phyloP scores from a whole-genome alignment of 2,329 filamentous ascomycete genomes.

The Meredithiella fracta region DNA sequence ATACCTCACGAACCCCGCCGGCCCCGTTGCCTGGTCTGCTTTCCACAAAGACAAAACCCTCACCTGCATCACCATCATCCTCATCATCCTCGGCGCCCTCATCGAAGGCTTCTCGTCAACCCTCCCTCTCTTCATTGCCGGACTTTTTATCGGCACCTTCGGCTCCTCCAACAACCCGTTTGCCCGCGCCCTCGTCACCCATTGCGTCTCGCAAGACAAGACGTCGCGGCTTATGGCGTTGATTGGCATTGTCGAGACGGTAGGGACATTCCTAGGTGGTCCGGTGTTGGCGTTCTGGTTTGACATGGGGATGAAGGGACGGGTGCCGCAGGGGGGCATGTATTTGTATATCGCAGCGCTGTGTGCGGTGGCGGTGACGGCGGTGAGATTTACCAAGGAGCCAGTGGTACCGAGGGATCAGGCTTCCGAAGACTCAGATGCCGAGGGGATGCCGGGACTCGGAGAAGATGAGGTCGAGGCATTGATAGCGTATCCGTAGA shows the following conservation, averaged over 20 bases:
- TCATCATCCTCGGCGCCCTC: conserved; percentile 21
- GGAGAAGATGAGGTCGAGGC: background rate
- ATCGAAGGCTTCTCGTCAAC: conserved; percentile 23
- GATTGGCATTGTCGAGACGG: conserved; percentile 25
- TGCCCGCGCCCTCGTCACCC: conserved; percentile 25
- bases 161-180: conserved; percentile 25
- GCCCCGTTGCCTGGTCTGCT: conserved; percentile 21
- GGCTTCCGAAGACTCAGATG: background rate
- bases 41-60: conserved; percentile 26
- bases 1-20: conserved; percentile 19
- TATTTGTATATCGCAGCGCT: conserved; percentile 25
- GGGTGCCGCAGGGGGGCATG: conserved; percentile 24
- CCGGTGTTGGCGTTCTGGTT: conserved; percentile 26
- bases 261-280: conserved; percentile 25
- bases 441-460: background rate
- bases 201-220: conserved; percentile 23
- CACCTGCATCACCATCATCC: conserved; percentile 20
- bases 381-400: conserved; percentile 21
- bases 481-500: background rate
- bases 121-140: conserved; percentile 23
- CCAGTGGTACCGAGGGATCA: conserved; percentile 17
- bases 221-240: conserved; percentile 28
- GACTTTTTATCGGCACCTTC: conserved; percentile 24
- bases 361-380: conserved; percentile 19
- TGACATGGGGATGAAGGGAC: conserved; percentile 22